A percentile compares a stretch with the other conserved stretches of the same genome.
These are phyloP conservation scores for Suillus subalutaceus DNA, from an alignment of 768 basidiomycete species.

Conservation along the genomic window DNA sequence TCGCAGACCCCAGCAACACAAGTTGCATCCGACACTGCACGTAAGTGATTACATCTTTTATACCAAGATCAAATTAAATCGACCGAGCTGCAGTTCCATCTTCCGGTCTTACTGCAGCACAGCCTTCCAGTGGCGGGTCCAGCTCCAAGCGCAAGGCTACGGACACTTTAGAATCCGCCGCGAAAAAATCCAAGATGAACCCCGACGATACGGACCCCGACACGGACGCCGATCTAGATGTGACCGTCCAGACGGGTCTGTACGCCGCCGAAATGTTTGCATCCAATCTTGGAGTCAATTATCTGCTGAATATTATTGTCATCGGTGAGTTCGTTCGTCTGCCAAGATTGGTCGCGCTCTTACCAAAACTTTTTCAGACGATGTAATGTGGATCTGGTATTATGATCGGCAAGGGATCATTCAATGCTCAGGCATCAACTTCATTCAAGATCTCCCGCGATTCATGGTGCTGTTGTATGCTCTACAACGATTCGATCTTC, in stretches of 20 bases:
- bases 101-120: neutral
- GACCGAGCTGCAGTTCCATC: neutral
- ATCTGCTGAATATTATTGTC: neutral
- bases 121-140: neutral
- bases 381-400: conserved; percentile 8
- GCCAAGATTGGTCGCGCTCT: neutral
- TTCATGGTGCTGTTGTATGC: neutral
- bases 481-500: neutral
- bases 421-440: neutral
- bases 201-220: neutral
- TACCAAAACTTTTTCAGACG: neutral
- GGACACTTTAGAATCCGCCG: neutral
- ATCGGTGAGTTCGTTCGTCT: neutral
- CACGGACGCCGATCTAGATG: neutral
- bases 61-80: neutral
- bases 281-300: neutral
- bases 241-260: neutral
- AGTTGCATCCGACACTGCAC: neutral
- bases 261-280: neutral
- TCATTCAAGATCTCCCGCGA: neutral
- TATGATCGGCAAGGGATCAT: neutral
- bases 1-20: neutral
- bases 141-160: neutral
- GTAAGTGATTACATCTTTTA: neutral
- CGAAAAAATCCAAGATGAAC: neutral